Percentiles rank a stretch among this genome's conserved stretches.
phyloP scores from a whole-genome alignment of 306 rosid species.

The Cicer judaicum region DNA sequence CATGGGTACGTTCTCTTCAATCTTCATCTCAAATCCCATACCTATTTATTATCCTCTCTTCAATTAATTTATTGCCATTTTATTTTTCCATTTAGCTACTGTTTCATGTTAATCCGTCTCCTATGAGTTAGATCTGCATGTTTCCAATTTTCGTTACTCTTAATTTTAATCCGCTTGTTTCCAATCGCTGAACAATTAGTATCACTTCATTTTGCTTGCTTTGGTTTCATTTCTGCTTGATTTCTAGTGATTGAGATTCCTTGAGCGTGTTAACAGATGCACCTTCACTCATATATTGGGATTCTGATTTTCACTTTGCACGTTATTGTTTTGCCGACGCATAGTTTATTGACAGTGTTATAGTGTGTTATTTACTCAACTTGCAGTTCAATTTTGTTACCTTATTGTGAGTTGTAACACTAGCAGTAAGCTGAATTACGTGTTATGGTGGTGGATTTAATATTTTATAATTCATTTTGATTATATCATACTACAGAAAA shows the following conservation, averaged over 20 bases:
- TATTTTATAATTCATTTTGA: not conserved
- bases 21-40: no score
- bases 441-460: slow-evolving; percentile 11
- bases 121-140: slow-evolving; percentile 40
- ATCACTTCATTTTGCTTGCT: not conserved
- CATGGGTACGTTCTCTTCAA: no score
- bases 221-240: not conserved
- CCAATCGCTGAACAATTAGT: slow-evolving; percentile 2
- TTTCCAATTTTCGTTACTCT: not conserved
- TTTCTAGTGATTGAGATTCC: slow-evolving; percentile 1
- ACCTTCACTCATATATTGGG: not conserved
- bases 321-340: not conserved
- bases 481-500: not conserved
- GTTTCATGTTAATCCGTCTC: not conserved
- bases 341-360: not conserved
- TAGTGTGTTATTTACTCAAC: not conserved
- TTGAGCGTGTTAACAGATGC: not conserved
- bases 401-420: not conserved
- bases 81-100: not conserved
- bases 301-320: slow-evolving; percentile 7
- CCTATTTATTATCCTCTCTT: no score
- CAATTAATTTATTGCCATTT: not conserved
- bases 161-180: not conserved
- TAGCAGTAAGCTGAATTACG: slow-evolving; percentile 20
- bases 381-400: slow-evolving; percentile 24